phyloP scores from a whole-genome alignment of 108 stramenopile species.

The Cyclotella kingstonii region DNA sequence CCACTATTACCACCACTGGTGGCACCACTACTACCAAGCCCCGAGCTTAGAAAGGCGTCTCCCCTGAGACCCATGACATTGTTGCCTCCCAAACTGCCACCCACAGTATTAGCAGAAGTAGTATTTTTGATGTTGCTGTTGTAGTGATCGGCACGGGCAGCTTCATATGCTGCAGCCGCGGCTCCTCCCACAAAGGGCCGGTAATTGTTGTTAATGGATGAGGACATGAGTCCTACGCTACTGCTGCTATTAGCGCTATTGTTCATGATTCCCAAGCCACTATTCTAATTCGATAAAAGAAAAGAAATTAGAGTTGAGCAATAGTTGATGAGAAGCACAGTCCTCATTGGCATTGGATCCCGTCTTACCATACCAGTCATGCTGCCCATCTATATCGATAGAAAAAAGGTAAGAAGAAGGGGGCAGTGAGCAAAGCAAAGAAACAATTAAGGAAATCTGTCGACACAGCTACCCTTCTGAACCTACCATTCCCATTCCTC shows the following conservation, averaged over 20 bases:
- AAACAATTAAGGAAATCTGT: too few species aligned
- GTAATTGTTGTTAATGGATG: conserved; percentile 34
- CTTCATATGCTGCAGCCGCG: conserved; percentile 82
- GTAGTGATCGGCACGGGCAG: conserved; percentile 77
- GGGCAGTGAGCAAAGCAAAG: background rate
- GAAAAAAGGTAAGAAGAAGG: background rate
- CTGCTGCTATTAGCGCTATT: conserved; percentile 8
- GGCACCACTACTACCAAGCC: background rate
- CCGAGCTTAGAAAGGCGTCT: too few species aligned
- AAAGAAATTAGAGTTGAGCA: background rate
- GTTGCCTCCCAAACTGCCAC: background rate
- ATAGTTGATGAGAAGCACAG: too few species aligned
- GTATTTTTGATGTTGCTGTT: conserved; percentile 27
- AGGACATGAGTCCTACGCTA: too few species aligned
- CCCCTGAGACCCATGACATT: too few species aligned
- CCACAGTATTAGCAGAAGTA: background rate
- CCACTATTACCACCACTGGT: background rate
- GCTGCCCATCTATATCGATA: conserved; percentile 2
- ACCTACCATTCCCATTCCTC: conserved; percentile 20
- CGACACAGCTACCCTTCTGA: too few species aligned
- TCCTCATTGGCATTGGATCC: too few species aligned
- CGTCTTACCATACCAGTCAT: conserved; percentile 11
- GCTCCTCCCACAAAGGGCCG: conserved; percentile 78
- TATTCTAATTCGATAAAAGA: background rate
- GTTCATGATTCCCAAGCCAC: conserved; percentile 13